Percentiles rank a stretch among this genome's conserved stretches.
These are phyloP conservation scores for Vaccinium corymbosum DNA, from an alignment of 148 eudicot species.

Conservation along the genomic window DNA sequence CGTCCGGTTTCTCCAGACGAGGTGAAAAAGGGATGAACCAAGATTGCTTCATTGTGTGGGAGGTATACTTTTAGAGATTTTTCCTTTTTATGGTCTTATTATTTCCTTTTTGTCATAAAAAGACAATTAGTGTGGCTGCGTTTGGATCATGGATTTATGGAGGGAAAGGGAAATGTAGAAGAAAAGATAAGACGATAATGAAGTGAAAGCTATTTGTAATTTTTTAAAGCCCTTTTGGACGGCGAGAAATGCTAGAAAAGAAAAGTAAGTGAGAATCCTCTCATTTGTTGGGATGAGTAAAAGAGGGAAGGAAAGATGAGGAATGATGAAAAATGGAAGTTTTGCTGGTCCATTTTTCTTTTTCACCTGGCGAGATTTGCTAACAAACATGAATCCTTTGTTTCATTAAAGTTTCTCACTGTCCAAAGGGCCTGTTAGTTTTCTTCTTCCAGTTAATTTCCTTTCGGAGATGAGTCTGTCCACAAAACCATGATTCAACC, in stretches of 20 bases:
- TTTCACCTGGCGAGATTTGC: not conserved
- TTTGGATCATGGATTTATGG: not conserved
- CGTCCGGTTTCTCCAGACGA: conserved; percentile 60
- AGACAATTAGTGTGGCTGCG: not conserved
- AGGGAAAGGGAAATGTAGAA: not conserved
- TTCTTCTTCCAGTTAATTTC: not conserved
- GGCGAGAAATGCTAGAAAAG: not conserved
- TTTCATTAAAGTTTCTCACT: not conserved
- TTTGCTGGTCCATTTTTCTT: not conserved
- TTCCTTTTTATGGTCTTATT: not conserved
- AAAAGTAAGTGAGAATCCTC: not conserved
- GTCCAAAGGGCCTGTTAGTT: not conserved
- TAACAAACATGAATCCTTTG: not conserved
- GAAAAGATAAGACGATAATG: not conserved
- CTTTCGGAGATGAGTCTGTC: not conserved
- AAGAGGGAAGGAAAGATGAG: not conserved
- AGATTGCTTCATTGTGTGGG: conserved; percentile 97
- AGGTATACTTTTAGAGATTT: conserved; percentile 43
- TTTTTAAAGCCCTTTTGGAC: not conserved
- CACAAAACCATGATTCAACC: not conserved
- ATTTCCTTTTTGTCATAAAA: not conserved
- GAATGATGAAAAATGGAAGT: not conserved
- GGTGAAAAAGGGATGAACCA: conserved; percentile 93
- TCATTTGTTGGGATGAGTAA: not conserved
- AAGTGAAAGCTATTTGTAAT: not conserved